A percentile compares a stretch with the other conserved stretches of the same genome.
Conservation (phyloP, 345 rosid species). For the Combretum micranthum region DNA sequence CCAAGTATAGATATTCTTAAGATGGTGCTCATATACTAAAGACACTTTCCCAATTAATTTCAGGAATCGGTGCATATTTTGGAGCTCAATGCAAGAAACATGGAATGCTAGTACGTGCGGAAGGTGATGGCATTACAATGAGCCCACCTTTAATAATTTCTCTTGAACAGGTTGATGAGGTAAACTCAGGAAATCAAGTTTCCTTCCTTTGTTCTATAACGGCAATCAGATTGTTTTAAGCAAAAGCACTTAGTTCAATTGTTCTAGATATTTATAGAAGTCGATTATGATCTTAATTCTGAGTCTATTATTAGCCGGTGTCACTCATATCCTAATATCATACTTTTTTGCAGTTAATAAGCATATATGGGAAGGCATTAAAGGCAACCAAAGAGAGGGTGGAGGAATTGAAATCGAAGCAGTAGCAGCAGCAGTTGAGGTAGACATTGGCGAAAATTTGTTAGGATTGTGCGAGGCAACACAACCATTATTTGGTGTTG, state of each 20-base stretch:
- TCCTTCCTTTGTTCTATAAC: background rate
- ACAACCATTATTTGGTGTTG: background rate
- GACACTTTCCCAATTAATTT: background rate
- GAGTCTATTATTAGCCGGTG: no score
- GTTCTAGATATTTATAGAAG: background rate
- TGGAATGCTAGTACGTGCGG: constrained; percentile 81
- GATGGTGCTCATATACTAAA: background rate
- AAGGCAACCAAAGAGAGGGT: constrained; percentile 79
- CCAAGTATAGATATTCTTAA: background rate
- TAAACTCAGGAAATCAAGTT: constrained; percentile 8
- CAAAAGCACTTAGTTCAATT: no score
- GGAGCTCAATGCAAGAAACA: constrained; percentile 78
- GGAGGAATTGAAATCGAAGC: constrained; percentile 69
- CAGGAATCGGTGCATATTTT: constrained; percentile 82
- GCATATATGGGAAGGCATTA: constrained; percentile 63
- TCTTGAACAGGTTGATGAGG: constrained; percentile 75
- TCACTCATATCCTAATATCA: background rate
- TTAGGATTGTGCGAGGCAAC: background rate
- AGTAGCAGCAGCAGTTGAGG: constrained; percentile 17
- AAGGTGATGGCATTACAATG: constrained; percentile 92
- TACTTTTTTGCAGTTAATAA: constrained; percentile 44
- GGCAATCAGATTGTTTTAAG: background rate
- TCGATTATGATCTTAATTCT: background rate
- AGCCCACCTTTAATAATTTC: constrained; percentile 74
- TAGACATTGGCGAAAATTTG: constrained; percentile 28